A percentile compares a stretch with the other conserved stretches of the same genome.
These are phyloP conservation scores for Linum trigynum DNA, from an alignment of 345 rosid species.

Conservation along the genomic window DNA sequence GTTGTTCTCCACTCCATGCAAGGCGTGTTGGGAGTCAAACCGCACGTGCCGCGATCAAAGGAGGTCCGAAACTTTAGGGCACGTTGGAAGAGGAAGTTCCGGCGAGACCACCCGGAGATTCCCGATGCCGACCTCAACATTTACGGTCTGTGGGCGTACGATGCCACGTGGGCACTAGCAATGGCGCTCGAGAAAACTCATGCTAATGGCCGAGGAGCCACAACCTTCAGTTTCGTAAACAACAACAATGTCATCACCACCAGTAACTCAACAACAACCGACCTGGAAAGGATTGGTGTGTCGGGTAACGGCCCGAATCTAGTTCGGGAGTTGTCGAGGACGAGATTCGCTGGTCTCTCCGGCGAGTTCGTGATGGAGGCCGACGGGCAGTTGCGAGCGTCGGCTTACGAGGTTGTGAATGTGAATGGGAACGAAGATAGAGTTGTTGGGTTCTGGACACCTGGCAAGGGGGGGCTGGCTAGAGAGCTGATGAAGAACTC, in stretches of 20 bases:
- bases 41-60: slow-evolving; percentile 14
- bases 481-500: not conserved
- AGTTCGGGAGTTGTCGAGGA: slow-evolving; percentile 7
- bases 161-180: slow-evolving; percentile 33
- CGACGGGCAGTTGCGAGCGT: slow-evolving; percentile 24
- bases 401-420: slow-evolving; percentile 30
- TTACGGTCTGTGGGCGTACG: slow-evolving; percentile 30
- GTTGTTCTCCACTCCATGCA: slow-evolving; percentile 26
- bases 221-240: slow-evolving; percentile 6
- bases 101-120: slow-evolving; percentile 8
- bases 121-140: slow-evolving; percentile 8
- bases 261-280: not conserved
- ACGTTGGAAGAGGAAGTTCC: slow-evolving; percentile 26
- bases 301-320: slow-evolving; percentile 25
- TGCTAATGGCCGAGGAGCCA: too few species aligned
- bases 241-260: not conserved
- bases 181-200: slow-evolving; percentile 28
- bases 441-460: slow-evolving; percentile 37
- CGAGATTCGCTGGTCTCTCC: slow-evolving; percentile 25
- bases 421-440: slow-evolving; percentile 21
- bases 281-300: slow-evolving; percentile 13
- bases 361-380: slow-evolving; percentile 23
- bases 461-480: slow-evolving; percentile 8
- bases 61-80: slow-evolving; percentile 13
- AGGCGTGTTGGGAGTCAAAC: slow-evolving; percentile 32